Percentiles rank a stretch among this genome's conserved stretches.
Conservation (phyloP, 352 stramenopile genomes). For the Globisporangium nodosum region DNA sequence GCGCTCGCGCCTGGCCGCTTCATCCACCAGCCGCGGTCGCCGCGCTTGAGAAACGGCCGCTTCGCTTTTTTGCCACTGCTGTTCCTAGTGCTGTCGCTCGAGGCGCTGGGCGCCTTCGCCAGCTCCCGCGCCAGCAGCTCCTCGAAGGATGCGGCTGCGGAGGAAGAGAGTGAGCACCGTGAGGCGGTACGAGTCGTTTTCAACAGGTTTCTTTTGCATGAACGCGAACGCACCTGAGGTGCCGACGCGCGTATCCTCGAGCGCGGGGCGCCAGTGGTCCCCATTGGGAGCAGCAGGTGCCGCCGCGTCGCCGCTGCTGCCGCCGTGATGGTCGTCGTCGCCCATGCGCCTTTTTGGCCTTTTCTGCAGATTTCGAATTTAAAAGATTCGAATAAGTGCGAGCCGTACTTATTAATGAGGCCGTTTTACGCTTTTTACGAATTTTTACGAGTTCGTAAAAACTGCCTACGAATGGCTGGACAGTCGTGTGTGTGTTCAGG, state of each 20-base stretch:
- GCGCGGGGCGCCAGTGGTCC: neutral
- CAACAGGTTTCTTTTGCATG: neutral
- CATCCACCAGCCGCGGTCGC: slow-evolving; percentile 84
- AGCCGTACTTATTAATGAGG: neutral
- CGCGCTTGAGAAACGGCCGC: slow-evolving; percentile 70
- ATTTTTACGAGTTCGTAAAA: neutral
- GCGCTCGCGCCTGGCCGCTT: slow-evolving; percentile 37
- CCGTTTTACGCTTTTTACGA: neutral
- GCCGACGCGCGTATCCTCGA: slow-evolving; percentile 15
- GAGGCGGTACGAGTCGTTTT: no score
- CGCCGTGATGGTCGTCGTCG: neutral
- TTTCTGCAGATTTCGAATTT: neutral
- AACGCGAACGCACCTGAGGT: slow-evolving; percentile 6
- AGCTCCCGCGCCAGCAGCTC: slow-evolving; percentile 61
- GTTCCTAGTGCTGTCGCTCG: neutral
- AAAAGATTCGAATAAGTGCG: neutral
- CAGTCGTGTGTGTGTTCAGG: neutral
- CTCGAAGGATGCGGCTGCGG: slow-evolving; percentile 51
- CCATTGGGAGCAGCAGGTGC: neutral
- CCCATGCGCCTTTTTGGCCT: neutral
- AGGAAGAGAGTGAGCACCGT: neutral
- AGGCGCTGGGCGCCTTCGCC: slow-evolving; percentile 22
- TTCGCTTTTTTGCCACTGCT: slow-evolving; percentile 10
- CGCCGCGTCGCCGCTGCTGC: slow-evolving; percentile 2
- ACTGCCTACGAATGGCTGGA: neutral